Base-by-base conservation (phyloP, 495 filamentous ascomycete species). In the Hypoxylon trugodes region DNA sequence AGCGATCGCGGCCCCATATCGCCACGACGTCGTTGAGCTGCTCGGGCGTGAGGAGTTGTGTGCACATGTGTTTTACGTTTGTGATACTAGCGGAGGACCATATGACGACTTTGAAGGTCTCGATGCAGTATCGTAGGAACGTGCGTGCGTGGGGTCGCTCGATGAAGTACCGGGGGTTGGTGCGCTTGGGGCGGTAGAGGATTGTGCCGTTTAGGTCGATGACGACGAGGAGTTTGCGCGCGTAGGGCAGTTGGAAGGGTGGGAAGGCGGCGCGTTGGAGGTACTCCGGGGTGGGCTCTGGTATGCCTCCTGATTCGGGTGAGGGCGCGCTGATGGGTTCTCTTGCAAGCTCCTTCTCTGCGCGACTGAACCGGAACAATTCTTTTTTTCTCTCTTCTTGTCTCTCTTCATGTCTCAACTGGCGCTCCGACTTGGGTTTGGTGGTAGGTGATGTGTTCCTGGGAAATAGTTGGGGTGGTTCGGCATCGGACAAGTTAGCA, bases 191-290 rank as follows among this genome's bases (percentile, higher is more conserved):
- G 9, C 95, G 90, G 68, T 82, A 78, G 12, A 97, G 80, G 2
- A 98, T 80, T 0, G 96, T 96, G 52, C 96, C 95, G 76, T 98
- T 98, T 0, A 98, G 81, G 72, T 98, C 95, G 52, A 98, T 86
- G 22, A 98, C 84, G 15, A 98, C 74, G 1, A 98, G 85, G 0
- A 96, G 76, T 7, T 78, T 75, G 2, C 74, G 74, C 5, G 78
- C 71, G 1, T 56, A 1, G 1, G 63, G 35, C 0, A 79, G 61
- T 0, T 25, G 26, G 19, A 42, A 59, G 0, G 72, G 59, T 1
- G 59, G 52, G 12, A 64, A 18, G 15, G 67, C 70, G 1, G 77
- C 67, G 0, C 49, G 65, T 3, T 15, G 0, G 12, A 82, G 70
- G 69, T 86, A 87, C 15, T 45, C 47, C 0, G 46, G 12, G 0